These are phyloP conservation scores for Medicago ruthenica DNA, from an alignment of 306 rosid species.

Conservation along the genomic window DNA sequence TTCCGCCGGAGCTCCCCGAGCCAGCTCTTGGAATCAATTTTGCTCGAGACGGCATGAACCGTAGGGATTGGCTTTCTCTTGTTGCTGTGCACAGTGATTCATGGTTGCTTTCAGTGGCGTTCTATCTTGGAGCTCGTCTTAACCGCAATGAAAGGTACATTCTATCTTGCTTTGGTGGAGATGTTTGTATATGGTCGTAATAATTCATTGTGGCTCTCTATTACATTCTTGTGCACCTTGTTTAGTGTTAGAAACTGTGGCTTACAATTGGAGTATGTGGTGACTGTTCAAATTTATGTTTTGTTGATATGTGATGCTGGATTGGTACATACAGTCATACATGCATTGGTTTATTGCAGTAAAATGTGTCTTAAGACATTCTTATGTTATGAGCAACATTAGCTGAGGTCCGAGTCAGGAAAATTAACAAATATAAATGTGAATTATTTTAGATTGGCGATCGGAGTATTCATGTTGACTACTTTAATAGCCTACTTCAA, in stretches of 20 bases:
- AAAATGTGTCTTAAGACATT: background rate
- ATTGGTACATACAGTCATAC: constrained; percentile 20
- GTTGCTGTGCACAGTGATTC: constrained; percentile 98
- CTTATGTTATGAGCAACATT: background rate
- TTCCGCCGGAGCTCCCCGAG: constrained; percentile 97
- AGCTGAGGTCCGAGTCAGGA: background rate
- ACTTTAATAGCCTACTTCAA: too few relatives aligned
- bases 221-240: background rate
- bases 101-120: constrained; percentile 95
- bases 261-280: constrained; percentile 16
- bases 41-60: constrained; percentile 96
- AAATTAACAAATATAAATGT: too few relatives aligned
- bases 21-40: constrained; percentile 98
- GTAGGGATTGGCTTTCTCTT: constrained; percentile 91
- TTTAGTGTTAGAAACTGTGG: constrained; percentile 6
- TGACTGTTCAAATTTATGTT: background rate
- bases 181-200: constrained; percentile 15
- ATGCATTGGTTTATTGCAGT: constrained; percentile 1
- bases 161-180: constrained; percentile 20
- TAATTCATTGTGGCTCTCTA: constrained; percentile 3
- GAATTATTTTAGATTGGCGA: too few relatives aligned
- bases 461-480: too few relatives aligned
- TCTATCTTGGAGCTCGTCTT: constrained; percentile 91
- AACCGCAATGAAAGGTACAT: constrained; percentile 85
- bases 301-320: constrained; percentile 17